Base-by-base conservation (phyloP, 1,284 basidiomycete genomes). In the Puccinia hordei region DNA sequence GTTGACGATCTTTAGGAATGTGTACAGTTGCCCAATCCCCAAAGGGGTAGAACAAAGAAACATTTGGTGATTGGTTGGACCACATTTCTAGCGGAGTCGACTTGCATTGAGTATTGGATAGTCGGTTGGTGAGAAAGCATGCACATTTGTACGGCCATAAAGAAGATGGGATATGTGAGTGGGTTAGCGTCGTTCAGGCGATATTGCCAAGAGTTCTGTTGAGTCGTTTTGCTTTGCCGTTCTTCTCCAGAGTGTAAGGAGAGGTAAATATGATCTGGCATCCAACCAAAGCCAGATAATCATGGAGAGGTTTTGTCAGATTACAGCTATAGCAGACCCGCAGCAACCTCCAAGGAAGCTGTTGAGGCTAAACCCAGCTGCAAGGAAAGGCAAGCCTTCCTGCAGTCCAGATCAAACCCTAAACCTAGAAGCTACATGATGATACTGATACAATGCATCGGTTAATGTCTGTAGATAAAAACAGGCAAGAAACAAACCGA, bases 171-270 rank as follows among this genome's bases (percentile, higher is more conserved):
- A 73, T 22, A 53, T 55, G 19, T 6, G 46, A 53, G 15, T 59
- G 33, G 27, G 13, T 46, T 1, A 73, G 17, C 30, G 30, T 73
- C 10, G 71, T 41, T 4, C 71, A 6, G 17, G 71, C 71, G 5
- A 73, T 73, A 30, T 73, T 35, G 17, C 71, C 71, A 22, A 73
- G 51, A 9, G 71, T 73, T 8, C 51, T 17, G 51, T 73, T 73
- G 13, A 73, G 30, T 6, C 71, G 46, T 57, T 73, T 24, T 8
- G 71, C 71, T n/a, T 55, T 24, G n/a, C 71, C 44, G 51, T 73
- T 73, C n/a, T 73, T n/a, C 30, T 73, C 46, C 5, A 51, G 71
- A n/a, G 49, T 41, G 30, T 73, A 73, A 1, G 71, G 71, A 38
- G 46, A 51, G 1, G 66, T 22, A 17, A 51, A 51, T 8, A 51